Evolutionary conservation across 2,329 filamentous ascomycete species (phyloP).

Genomic region (Leptographium flavum): DNA sequence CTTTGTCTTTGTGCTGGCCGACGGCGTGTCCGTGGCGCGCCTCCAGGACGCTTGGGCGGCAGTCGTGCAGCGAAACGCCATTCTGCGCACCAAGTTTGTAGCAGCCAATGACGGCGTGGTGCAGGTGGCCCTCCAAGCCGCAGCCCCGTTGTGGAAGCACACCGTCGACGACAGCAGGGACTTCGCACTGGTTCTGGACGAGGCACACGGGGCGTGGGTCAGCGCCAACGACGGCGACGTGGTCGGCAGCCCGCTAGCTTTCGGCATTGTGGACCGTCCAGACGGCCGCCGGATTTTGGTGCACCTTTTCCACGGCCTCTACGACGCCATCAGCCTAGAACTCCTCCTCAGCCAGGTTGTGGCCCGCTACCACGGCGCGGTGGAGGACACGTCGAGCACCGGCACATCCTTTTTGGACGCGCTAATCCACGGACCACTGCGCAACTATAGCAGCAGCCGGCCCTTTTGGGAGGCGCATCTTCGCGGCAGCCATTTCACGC

Average conservation of each 20-base stretch:
- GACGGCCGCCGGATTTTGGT: constrained; percentile 34
- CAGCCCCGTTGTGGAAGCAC: constrained; percentile 28
- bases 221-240: constrained; percentile 33
- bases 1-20: constrained; percentile 46
- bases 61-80: constrained; percentile 37
- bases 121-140: constrained; percentile 48
- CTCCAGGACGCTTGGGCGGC: constrained; percentile 44
- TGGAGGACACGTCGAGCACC: constrained; percentile 5
- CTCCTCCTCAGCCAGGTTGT: constrained; percentile 49
- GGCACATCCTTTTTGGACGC: constrained; percentile 46
- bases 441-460: constrained; percentile 23
- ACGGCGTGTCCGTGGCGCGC: constrained; percentile 25
- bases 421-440: constrained; percentile 55
- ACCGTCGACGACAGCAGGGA: constrained; percentile 16
- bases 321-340: constrained; percentile 69
- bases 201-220: constrained; percentile 36
- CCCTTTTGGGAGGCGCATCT: constrained; percentile 57
- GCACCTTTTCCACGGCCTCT: constrained; percentile 72
- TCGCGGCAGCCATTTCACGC: constrained; percentile 16
- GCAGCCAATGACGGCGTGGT: constrained; percentile 61
- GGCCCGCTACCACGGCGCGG: constrained; percentile 29
- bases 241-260: constrained; percentile 32
- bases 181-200: constrained; percentile 19
- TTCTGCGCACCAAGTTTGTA: constrained; percentile 61
- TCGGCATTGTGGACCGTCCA: constrained; percentile 23